These are phyloP conservation scores for Tillandsia fasciculata DNA, from an alignment of 176 grass and related monocot genomes.

Conservation along the genomic window DNA sequence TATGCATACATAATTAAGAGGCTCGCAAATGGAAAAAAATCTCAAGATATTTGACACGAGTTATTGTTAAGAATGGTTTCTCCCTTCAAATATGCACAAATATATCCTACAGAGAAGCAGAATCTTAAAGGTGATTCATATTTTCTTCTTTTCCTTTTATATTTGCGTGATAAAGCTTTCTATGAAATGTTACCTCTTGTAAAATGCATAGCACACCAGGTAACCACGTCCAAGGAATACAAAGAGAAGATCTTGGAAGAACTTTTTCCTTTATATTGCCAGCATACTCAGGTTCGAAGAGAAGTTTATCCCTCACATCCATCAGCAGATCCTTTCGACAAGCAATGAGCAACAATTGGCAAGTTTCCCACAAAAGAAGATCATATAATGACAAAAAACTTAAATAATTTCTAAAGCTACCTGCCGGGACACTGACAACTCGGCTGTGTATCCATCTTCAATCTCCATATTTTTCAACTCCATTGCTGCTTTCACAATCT, in stretches of 20 bases:
- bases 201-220: conserved; percentile 67
- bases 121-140: not conserved
- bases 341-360: conserved; percentile 3
- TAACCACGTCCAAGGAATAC: conserved; percentile 80
- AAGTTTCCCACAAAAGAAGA: not conserved
- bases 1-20: no score
- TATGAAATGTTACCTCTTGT: conserved; percentile 67
- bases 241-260: conserved; percentile 59
- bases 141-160: not conserved
- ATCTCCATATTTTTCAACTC: conserved; percentile 60
- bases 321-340: conserved; percentile 53
- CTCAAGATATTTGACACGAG: no score
- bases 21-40: no score
- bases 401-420: conserved; percentile 22
- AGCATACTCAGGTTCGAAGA: conserved; percentile 84
- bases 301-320: conserved; percentile 92
- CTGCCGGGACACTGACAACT: conserved; percentile 53
- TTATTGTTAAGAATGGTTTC: no score
- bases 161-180: not conserved
- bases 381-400: conserved; percentile 2
- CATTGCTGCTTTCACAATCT: conserved; percentile 91
- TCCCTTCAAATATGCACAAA: no score
- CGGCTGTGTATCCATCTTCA: conserved; percentile 72
- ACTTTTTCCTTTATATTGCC: conserved; percentile 77
- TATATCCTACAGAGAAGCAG: not conserved